Evolutionary conservation across 179 eudicot species (phyloP).

Genomic region (Beta macrorhiza): DNA sequence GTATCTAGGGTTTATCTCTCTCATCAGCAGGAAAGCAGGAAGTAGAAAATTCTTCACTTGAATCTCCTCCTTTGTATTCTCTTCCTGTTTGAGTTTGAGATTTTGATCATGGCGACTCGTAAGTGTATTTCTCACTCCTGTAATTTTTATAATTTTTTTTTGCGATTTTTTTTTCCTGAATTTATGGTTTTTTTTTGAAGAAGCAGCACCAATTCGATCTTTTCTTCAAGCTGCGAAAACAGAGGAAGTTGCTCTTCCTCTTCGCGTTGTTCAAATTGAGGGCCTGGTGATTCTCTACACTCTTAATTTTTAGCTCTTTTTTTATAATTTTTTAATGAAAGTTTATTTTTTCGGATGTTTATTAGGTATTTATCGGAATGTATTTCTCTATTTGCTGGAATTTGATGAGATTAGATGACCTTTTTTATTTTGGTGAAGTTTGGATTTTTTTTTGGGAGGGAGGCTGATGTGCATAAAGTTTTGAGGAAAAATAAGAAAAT

Average conservation of each 20-base stretch:
- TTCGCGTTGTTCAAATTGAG: slow-evolving; percentile 86
- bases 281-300: slow-evolving; percentile 48
- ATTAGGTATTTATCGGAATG: neutral
- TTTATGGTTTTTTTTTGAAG: slow-evolving; percentile 10
- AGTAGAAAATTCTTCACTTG: too few species aligned
- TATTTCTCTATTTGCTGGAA: neutral
- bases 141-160: neutral
- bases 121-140: too few species aligned
- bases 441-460: neutral
- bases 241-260: slow-evolving; percentile 75
- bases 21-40: too few species aligned
- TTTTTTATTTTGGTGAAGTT: neutral
- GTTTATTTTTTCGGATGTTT: neutral
- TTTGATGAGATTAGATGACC: neutral
- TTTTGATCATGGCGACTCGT: too few species aligned
- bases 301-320: neutral
- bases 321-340: too few species aligned
- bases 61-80: too few species aligned
- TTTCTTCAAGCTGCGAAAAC: slow-evolving; percentile 75
- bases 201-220: slow-evolving; percentile 59
- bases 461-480: too few species aligned
- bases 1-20: too few species aligned
- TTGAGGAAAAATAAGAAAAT: too few species aligned
- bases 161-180: neutral
- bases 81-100: too few species aligned